These are phyloP conservation scores for Fusarium lyarnte DNA, from an alignment of 2,329 filamentous ascomycete species.

Conservation along the genomic window DNA sequence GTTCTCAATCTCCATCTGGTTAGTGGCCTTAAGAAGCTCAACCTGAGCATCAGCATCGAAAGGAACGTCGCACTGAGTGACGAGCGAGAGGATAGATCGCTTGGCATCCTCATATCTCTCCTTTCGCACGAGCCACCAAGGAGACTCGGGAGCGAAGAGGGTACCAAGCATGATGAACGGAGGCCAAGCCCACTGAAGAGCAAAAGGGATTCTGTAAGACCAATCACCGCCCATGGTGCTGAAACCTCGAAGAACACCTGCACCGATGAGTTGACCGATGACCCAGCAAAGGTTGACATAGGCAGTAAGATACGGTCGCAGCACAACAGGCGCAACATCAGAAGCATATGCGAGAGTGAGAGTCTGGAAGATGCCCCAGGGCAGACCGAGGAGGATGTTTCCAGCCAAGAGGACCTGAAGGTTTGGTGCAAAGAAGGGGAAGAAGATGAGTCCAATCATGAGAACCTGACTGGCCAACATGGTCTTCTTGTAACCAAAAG, in stretches of 20 bases:
- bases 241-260: conserved; percentile 53
- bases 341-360: conserved; percentile 59
- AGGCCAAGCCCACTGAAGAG: conserved; percentile 57
- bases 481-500: conserved; percentile 18
- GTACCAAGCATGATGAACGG: conserved; percentile 56
- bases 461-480: conserved; percentile 51
- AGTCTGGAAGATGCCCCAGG: conserved; percentile 59
- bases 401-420: conserved; percentile 54
- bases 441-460: conserved; percentile 57
- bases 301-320: conserved; percentile 58
- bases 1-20: conserved; percentile 23
- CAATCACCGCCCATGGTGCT: conserved; percentile 52
- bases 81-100: conserved; percentile 38
- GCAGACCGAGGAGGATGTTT: conserved; percentile 58
- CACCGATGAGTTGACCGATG: conserved; percentile 57
- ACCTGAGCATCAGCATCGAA: conserved; percentile 48
- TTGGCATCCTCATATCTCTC: conserved; percentile 52
- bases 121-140: conserved; percentile 59
- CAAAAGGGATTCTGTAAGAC: conserved; percentile 60
- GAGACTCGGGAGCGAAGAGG: conserved; percentile 60
- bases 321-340: conserved; percentile 55
- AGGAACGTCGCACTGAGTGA: conserved; percentile 2
- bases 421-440: conserved; percentile 57
- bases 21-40: conserved; percentile 56
- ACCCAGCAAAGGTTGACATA: conserved; percentile 61